phyloP scores from a whole-genome alignment of 208 protist species.

The Trypanosoma mega region DNA sequence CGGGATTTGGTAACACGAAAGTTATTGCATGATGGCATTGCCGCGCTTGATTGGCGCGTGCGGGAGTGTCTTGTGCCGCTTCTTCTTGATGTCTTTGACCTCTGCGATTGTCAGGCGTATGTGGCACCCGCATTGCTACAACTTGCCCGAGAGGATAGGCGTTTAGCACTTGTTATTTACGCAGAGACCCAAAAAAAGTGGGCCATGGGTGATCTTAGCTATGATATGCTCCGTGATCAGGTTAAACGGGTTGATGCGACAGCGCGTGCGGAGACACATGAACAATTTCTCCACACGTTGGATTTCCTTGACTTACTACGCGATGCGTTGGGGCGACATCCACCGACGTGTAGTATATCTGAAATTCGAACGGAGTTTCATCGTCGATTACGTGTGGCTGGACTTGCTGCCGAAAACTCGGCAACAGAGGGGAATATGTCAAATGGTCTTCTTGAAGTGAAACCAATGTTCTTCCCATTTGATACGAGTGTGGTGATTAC shows the following conservation, averaged over 20 bases:
- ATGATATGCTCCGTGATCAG: conserved; percentile 15
- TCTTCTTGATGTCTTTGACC: conserved; percentile 29
- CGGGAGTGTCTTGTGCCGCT: conserved; percentile 25
- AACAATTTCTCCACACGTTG: conserved; percentile 26
- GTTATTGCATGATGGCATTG: conserved; percentile 11
- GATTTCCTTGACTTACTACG: conserved; percentile 20
- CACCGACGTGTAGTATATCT: not conserved
- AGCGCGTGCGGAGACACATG: conserved; percentile 6
- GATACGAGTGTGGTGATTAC: conserved; percentile 23
- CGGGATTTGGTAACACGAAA: conserved; percentile 22
- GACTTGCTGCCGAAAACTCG: conserved; percentile 1
- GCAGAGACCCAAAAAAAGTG: conserved; percentile 16
- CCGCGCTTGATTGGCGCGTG: conserved; percentile 11
- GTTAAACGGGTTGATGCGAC: conserved; percentile 7
- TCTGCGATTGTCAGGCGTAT: conserved; percentile 20
- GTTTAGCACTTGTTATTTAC: conserved; percentile 26
- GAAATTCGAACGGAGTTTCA: conserved; percentile 8
- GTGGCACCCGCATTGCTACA: conserved; percentile 14
- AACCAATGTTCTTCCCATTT: conserved; percentile 33
- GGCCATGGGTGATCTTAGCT: conserved; percentile 19
- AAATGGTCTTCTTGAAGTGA: not conserved
- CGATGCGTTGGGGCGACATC: not conserved
- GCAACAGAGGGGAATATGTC: not conserved
- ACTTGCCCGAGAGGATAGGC: conserved; percentile 11
- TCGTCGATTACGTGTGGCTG: conserved; percentile 1